A percentile compares a stretch with the other conserved stretches of the same genome.
Evolutionary conservation across 1,284 basidiomycete species (phyloP).

Genomic region (Mycena sp.): DNA sequence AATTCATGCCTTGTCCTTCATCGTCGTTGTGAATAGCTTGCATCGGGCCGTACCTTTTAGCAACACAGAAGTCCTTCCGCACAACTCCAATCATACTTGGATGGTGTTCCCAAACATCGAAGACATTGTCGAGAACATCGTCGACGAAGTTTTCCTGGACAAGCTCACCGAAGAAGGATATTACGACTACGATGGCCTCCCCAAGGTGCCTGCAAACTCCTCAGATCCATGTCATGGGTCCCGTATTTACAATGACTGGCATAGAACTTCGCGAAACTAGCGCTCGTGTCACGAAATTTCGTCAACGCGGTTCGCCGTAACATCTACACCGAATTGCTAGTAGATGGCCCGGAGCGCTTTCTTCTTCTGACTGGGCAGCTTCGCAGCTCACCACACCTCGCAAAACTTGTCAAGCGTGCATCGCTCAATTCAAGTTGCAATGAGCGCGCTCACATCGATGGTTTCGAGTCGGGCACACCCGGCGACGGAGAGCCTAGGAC

Average conservation of each 20-base stretch:
- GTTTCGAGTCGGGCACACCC: background rate
- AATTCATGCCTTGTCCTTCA: no score
- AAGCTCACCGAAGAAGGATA: constrained; percentile 15
- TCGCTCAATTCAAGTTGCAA: constrained; percentile 14
- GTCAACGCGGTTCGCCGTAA: constrained; percentile 27
- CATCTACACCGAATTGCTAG: constrained; percentile 18
- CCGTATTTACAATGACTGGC: background rate
- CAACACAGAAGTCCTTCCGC: no score
- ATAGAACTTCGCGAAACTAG: constrained; percentile 24
- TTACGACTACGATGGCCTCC: constrained; percentile 22
- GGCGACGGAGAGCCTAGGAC: constrained; percentile 2
- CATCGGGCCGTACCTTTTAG: no score
- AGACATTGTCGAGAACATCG: constrained; percentile 25
- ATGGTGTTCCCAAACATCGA: constrained; percentile 21
- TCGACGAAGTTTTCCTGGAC: constrained; percentile 23
- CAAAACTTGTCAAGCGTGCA: constrained; percentile 24
- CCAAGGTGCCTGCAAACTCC: constrained; percentile 15
- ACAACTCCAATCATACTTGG: background rate
- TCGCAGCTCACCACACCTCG: constrained; percentile 26
- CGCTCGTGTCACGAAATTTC: constrained; percentile 25
- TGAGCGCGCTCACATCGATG: constrained; percentile 13
- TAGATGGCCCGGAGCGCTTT: constrained; percentile 27
- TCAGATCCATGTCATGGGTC: background rate
- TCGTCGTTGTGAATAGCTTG: no score
- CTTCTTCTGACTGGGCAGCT: constrained; percentile 27